phyloP scores from a whole-genome alignment of 148 eudicot species.

The Polygonum maritimum region DNA sequence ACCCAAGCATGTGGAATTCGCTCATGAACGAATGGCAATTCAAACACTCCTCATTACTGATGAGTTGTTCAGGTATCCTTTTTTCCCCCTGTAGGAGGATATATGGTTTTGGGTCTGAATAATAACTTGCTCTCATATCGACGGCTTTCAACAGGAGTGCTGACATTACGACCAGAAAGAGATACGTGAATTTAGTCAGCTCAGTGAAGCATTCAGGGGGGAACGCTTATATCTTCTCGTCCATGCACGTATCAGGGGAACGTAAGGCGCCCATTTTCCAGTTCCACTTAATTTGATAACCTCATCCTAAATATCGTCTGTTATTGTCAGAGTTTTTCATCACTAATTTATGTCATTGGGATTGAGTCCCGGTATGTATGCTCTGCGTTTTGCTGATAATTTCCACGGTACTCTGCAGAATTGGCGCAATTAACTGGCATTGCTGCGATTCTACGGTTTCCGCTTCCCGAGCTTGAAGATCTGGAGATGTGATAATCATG shows the following conservation, averaged over 20 bases:
- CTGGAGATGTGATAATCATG: constrained; percentile 62
- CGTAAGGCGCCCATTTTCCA: constrained; percentile 40
- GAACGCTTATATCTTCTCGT: constrained; percentile 62
- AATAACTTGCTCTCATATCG: not conserved
- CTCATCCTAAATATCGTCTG: not conserved
- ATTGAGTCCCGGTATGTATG: not conserved
- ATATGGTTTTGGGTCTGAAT: not conserved
- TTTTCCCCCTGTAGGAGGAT: too few relatives aligned
- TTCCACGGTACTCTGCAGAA: constrained; percentile 36
- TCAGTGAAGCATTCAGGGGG: constrained; percentile 81
- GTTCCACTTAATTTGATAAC: not conserved
- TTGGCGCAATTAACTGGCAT: constrained; percentile 86
- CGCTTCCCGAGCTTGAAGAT: constrained; percentile 90
- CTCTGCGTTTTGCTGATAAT: not conserved
- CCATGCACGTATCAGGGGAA: constrained; percentile 98
- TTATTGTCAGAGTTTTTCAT: not conserved
- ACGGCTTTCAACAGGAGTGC: constrained; percentile 45
- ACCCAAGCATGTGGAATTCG: constrained; percentile 96
- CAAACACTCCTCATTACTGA: constrained; percentile 93
- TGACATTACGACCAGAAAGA: constrained; percentile 60
- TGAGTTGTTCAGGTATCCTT: constrained; percentile 71
- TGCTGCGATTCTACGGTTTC: constrained; percentile 96
- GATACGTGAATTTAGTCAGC: constrained; percentile 64
- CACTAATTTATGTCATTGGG: not conserved
- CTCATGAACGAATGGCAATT: constrained; percentile 93